These are phyloP conservation scores for Persicaria tinctoria DNA, from an alignment of 148 eudicot genomes.

Conservation along the genomic window DNA sequence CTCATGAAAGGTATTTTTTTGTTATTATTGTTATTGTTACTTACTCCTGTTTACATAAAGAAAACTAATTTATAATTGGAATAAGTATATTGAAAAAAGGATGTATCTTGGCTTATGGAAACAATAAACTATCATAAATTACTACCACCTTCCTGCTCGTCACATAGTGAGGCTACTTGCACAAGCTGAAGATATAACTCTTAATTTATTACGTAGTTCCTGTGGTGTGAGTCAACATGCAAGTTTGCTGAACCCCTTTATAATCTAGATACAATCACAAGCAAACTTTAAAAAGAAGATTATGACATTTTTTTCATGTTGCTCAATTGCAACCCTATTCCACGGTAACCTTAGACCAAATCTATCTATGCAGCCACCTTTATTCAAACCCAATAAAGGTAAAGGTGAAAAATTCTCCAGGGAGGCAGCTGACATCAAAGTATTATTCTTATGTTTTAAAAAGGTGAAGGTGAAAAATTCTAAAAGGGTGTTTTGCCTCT, in stretches of 20 bases:
- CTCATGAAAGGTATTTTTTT: no score
- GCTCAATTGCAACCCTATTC: neutral
- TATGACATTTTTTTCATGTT: neutral
- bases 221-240: neutral
- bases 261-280: neutral
- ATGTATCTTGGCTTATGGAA: neutral
- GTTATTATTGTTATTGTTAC: no score
- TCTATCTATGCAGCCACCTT: neutral
- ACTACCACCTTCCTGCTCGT: neutral
- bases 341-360: neutral
- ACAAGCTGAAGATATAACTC: neutral
- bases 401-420: neutral
- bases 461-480: neutral
- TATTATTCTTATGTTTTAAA: no score
- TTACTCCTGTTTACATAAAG: no score
- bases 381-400: neutral
- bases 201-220: neutral
- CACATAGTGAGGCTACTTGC: neutral
- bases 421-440: no score
- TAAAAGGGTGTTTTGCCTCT: slow-evolving; percentile 29
- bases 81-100: neutral
- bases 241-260: neutral
- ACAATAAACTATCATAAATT: neutral
- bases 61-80: neutral
- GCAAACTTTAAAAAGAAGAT: neutral